Conservation (phyloP, 78 protist species). For the Capsaspora owczarzaki region DNA sequence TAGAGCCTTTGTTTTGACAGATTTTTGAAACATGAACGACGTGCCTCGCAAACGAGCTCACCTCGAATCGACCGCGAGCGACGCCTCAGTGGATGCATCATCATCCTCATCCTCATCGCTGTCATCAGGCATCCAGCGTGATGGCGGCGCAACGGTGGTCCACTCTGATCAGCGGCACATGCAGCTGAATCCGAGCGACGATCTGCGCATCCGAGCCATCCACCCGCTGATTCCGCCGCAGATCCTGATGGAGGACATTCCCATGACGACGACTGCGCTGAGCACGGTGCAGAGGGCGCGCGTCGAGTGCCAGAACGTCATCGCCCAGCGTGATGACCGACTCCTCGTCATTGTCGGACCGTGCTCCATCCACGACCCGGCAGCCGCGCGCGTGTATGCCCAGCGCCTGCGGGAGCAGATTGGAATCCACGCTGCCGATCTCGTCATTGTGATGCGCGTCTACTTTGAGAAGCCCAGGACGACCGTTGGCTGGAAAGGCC, state of each 20-base stretch:
- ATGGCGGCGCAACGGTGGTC: no score
- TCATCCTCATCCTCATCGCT: no score
- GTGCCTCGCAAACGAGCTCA: no score
- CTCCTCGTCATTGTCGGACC: constrained; percentile 62
- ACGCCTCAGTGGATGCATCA: no score
- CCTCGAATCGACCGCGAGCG: no score
- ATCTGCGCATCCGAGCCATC: no score
- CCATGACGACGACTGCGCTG: constrained; percentile 15
- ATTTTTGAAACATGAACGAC: no score
- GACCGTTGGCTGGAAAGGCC: constrained; percentile 72
- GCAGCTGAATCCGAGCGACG: no score
- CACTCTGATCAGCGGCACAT: no score
- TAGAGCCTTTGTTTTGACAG: no score
- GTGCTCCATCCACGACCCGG: constrained; percentile 52
- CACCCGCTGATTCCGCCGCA: constrained; percentile 44
- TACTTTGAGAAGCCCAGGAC: constrained; percentile 76
- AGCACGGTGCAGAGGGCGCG: constrained; percentile 23
- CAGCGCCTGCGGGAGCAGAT: constrained; percentile 6
- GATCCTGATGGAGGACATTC: constrained; percentile 38
- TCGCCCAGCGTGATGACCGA: constrained; percentile 28
- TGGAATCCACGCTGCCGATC: constrained; percentile 20
- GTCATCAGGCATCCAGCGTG: no score
- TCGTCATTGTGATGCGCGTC: constrained; percentile 60
- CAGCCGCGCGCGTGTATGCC: constrained; percentile 56
- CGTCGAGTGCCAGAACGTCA: not conserved